Conservation (phyloP, 1,284 basidiomycete genomes). For the Xerocomus alliaceus region DNA sequence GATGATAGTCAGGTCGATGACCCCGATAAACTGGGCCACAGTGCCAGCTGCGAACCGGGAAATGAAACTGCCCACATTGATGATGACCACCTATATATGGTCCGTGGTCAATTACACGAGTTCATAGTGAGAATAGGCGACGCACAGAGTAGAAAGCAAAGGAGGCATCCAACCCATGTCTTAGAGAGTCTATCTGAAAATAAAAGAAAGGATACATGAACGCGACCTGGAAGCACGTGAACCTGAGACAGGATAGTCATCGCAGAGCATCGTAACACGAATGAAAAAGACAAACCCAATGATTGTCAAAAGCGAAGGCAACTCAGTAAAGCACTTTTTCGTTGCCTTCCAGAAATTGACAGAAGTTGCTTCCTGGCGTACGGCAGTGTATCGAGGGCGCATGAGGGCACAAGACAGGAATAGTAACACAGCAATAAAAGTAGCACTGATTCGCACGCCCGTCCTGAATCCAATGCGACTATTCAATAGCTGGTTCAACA, state of each 20-base stretch:
- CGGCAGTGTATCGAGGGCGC: slow-evolving; percentile 32
- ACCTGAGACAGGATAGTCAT: slow-evolving; percentile 12
- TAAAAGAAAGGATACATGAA: slow-evolving; percentile 40
- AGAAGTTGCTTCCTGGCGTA: neutral
- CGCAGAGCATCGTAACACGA: neutral
- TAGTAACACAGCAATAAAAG: slow-evolving; percentile 34
- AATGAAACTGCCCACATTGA: slow-evolving; percentile 51
- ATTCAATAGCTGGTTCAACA: slow-evolving; percentile 49
- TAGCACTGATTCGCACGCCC: slow-evolving; percentile 41
- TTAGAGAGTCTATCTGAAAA: slow-evolving; percentile 38
- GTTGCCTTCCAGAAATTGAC: slow-evolving; percentile 24
- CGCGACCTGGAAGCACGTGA: slow-evolving; percentile 28
- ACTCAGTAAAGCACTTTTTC: slow-evolving; percentile 33
- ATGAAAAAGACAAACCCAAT: slow-evolving; percentile 21
- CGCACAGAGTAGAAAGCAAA: slow-evolving; percentile 42
- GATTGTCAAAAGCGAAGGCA: slow-evolving; percentile 33
- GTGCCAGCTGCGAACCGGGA: slow-evolving; percentile 48
- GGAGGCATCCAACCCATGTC: slow-evolving; percentile 31
- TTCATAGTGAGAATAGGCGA: neutral
- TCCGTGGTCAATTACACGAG: neutral
- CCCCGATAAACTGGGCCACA: slow-evolving; percentile 46
- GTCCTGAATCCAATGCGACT: slow-evolving; percentile 31
- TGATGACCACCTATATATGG: slow-evolving; percentile 47
- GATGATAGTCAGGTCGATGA: slow-evolving; percentile 49
- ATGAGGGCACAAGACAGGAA: slow-evolving; percentile 37